phyloP scores from a whole-genome alignment of 371 early-diverging fungal species.

The Capniomyces stellatus region DNA sequence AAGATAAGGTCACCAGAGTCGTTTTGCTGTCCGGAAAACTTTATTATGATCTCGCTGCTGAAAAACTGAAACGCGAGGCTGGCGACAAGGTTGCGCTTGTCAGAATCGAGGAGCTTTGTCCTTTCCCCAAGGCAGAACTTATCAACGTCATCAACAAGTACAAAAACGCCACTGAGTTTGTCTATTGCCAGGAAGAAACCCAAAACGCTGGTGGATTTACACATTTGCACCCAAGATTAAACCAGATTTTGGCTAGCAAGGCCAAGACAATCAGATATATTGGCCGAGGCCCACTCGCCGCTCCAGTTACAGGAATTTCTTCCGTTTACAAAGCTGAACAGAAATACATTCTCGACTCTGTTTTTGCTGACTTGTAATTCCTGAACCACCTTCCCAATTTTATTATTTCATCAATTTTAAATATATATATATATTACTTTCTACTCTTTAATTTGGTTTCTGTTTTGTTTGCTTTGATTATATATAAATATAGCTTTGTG shows the following conservation, averaged over 20 bases:
- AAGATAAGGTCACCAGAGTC: conserved; percentile 41
- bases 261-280: conserved; percentile 33
- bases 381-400: no score
- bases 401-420: no score
- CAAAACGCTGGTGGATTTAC: conserved; percentile 81
- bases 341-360: conserved; percentile 12
- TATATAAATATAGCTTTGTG: no score
- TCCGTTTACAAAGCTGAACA: conserved; percentile 37
- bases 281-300: conserved; percentile 49
- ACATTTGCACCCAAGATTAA: conserved; percentile 70
- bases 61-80: not conserved
- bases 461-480: no score
- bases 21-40: conserved; percentile 78
- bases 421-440: no score
- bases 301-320: conserved; percentile 53
- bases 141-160: conserved; percentile 41
- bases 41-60: conserved; percentile 41
- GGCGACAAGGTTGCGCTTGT: conserved; percentile 45
- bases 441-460: no score
- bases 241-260: conserved; percentile 38
- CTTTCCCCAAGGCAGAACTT: conserved; percentile 65
- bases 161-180: conserved; percentile 44
- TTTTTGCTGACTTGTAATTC: conserved; percentile 14
- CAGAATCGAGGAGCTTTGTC: conserved; percentile 80
- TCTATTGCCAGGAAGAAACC: conserved; percentile 92